These are phyloP conservation scores for Septoria linicola DNA, from an alignment of 2,329 filamentous ascomycete species.

Conservation along the genomic window DNA sequence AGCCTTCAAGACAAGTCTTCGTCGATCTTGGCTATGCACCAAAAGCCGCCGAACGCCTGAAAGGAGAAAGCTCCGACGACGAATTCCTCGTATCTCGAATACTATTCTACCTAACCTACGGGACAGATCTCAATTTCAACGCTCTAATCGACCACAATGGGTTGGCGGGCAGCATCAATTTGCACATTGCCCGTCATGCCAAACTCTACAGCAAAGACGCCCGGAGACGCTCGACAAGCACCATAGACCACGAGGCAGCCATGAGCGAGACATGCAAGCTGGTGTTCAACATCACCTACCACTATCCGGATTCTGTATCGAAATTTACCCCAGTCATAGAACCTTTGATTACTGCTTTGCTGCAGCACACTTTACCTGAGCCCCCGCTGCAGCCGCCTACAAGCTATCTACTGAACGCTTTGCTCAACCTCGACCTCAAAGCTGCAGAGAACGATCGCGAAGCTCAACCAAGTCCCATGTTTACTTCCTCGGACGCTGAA, in stretches of 20 bases:
- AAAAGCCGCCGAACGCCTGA: conserved; percentile 69
- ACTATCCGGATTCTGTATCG: conserved; percentile 60
- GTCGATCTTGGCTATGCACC: conserved; percentile 67
- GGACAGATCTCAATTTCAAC: conserved; percentile 65
- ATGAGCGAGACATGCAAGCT: conserved; percentile 82
- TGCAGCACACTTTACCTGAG: conserved; percentile 56
- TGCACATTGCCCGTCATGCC: conserved; percentile 67
- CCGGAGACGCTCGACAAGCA: conserved; percentile 21
- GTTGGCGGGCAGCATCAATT: conserved; percentile 64
- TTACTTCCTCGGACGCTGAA: conserved; percentile 62
- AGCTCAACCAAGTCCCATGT: conserved; percentile 55
- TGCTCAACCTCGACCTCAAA: conserved; percentile 74
- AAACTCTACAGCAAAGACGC: conserved; percentile 47
- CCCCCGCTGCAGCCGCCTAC: conserved; percentile 73
- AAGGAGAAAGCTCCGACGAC: conserved; percentile 71
- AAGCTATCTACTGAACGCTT: conserved; percentile 71
- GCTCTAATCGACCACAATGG: conserved; percentile 64
- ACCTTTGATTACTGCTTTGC: conserved; percentile 68
- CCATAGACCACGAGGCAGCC: conserved; percentile 73
- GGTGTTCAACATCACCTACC: conserved; percentile 82
- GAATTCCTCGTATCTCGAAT: conserved; percentile 83
- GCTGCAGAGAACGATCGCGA: conserved; percentile 27
- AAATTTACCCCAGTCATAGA: conserved; percentile 68
- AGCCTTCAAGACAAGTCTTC: conserved; percentile 68
- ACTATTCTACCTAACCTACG: conserved; percentile 76